Evolutionary conservation across 768 basidiomycete species (phyloP).

Genomic region (Cystoderma amianthinum): DNA sequence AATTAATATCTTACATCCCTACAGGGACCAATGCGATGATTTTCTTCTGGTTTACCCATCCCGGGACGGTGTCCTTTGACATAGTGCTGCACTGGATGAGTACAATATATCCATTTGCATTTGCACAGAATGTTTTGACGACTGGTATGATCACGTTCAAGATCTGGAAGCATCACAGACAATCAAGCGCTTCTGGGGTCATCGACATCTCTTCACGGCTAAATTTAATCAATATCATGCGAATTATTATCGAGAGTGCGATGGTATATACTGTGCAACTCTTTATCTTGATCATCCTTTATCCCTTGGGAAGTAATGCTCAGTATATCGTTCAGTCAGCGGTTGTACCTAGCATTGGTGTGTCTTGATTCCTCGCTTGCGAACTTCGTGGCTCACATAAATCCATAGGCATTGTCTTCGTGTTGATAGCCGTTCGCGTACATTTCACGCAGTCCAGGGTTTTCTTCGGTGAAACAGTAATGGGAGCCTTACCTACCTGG

Average conservation of each 20-base stretch:
- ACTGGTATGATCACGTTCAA: constrained; percentile 17
- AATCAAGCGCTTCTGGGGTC: constrained; percentile 10
- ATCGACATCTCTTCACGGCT: constrained; percentile 7
- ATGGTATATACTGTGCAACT: constrained; percentile 20
- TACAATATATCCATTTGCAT: constrained; percentile 13
- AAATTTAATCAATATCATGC: constrained; percentile 14
- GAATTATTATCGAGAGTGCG: constrained; percentile 24
- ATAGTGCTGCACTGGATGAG: constrained; percentile 8
- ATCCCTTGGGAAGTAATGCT: constrained; percentile 14
- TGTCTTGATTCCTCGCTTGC: constrained; percentile 1
- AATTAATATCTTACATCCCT: not conserved
- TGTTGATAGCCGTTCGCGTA: constrained; percentile 19
- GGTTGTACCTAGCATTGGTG: constrained; percentile 21
- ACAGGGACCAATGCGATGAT: constrained; percentile 9
- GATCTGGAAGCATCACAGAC: constrained; percentile 15
- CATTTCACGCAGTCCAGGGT: constrained; percentile 14
- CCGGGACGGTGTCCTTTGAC: not conserved
- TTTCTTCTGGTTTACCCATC: constrained; percentile 12
- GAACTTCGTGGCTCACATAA: not conserved
- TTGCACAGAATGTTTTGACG: constrained; percentile 16
- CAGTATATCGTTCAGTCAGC: constrained; percentile 18
- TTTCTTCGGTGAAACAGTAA: constrained; percentile 7
- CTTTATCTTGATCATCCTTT: constrained; percentile 18
- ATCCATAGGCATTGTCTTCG: constrained; percentile 20
- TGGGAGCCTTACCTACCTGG: constrained; percentile 12